phyloP scores from a whole-genome alignment of 495 filamentous ascomycete genomes.

The Margaritispora aquatica region DNA sequence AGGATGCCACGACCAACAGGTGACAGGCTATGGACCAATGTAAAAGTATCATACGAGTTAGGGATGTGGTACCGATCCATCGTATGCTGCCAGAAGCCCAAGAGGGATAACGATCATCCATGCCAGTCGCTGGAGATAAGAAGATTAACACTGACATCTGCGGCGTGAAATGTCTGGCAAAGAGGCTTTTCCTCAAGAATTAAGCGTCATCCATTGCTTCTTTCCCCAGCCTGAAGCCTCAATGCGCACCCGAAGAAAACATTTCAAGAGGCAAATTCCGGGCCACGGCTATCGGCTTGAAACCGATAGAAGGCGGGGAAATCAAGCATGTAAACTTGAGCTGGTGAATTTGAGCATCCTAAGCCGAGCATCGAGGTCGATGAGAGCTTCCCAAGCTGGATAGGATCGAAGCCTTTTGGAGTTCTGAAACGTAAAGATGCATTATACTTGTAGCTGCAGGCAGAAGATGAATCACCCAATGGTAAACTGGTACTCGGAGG shows the following conservation, averaged over 20 bases:
- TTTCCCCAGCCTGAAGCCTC: too few species aligned
- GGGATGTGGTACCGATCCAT: neutral
- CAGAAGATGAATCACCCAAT: too few species aligned
- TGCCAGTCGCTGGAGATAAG: slow-evolving; percentile 2
- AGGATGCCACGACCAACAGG: neutral
- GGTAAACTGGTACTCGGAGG: too few species aligned
- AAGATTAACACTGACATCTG: neutral
- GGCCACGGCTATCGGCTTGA: too few species aligned
- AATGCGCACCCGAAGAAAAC: too few species aligned
- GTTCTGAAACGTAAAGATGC: neutral
- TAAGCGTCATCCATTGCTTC: neutral
- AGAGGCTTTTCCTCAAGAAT: too few species aligned
- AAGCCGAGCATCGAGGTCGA: neutral
- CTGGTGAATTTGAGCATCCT: too few species aligned
- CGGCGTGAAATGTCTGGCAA: neutral
- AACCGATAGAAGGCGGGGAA: neutral
- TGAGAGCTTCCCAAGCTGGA: neutral
- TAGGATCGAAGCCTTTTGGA: neutral
- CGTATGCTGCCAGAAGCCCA: neutral
- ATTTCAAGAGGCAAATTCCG: too few species aligned
- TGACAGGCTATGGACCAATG: neutral
- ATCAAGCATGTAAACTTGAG: neutral
- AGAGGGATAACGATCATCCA: neutral
- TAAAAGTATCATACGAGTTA: neutral
- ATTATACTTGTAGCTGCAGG: too few species aligned